Evolutionary conservation across 371 early-diverging fungal genomes (phyloP).

Genomic region (Syncephalis fuscata): DNA sequence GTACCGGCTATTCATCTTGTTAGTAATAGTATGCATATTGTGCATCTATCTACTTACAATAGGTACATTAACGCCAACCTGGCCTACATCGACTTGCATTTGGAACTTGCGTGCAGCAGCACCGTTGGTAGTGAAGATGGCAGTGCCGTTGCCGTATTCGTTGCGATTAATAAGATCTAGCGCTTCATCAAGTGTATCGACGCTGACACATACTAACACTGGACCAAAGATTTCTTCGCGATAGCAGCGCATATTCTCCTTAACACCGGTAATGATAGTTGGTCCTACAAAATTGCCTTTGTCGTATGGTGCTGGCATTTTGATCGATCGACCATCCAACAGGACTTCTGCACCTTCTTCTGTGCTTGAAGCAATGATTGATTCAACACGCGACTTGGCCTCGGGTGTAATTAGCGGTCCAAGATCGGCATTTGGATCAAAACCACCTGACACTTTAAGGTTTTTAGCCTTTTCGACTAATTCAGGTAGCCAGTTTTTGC

Average conservation of each 20-base stretch:
- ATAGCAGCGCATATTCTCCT: conserved; percentile 80
- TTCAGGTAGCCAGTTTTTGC: conserved; percentile 79
- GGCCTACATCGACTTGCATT: conserved; percentile 83
- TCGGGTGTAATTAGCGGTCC: conserved; percentile 82
- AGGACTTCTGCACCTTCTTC: conserved; percentile 81
- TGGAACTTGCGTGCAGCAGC: conserved; percentile 79
- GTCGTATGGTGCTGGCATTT: conserved; percentile 43
- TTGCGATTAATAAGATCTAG: conserved; percentile 82
- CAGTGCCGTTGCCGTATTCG: conserved; percentile 92
- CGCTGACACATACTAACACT: conserved; percentile 69
- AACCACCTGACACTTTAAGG: conserved; percentile 77
- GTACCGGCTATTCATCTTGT: conserved; percentile 49
- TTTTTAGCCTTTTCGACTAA: conserved; percentile 70
- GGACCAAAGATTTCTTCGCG: conserved; percentile 95
- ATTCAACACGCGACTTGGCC: conserved; percentile 63
- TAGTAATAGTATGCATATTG: neutral
- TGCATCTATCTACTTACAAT: conserved; percentile 8
- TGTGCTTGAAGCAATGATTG: conserved; percentile 64
- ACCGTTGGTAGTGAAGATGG: conserved; percentile 87
- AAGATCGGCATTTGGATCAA: conserved; percentile 73
- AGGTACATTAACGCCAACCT: conserved; percentile 41
- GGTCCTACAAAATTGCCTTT: conserved; percentile 93
- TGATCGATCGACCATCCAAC: conserved; percentile 77
- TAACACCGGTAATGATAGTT: conserved; percentile 69
- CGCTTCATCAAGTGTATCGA: conserved; percentile 82